Percentiles rank a stretch among this genome's conserved stretches.
These are phyloP conservation scores for Aspergillus taichungensis DNA, from an alignment of 495 filamentous ascomycete species.

Conservation along the genomic window DNA sequence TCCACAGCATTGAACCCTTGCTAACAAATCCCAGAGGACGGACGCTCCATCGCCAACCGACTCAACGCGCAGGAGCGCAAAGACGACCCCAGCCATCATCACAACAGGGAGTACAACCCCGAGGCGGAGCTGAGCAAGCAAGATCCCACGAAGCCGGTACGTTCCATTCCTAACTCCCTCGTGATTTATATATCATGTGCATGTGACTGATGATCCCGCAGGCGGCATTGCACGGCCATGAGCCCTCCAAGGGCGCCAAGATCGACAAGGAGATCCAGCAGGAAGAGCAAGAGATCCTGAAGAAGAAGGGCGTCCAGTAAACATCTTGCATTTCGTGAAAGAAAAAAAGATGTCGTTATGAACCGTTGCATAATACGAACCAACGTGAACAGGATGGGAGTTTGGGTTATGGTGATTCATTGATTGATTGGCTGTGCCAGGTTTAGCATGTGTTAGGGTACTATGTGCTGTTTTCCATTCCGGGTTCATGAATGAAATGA, in stretches of 20 bases:
- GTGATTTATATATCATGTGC: neutral
- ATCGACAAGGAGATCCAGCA: conserved; percentile 60
- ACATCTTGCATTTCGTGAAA: conserved; percentile 7
- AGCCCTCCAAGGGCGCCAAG: conserved; percentile 62
- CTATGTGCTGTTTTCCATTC: too few species aligned
- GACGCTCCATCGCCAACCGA: conserved; percentile 71
- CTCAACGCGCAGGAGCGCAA: conserved; percentile 51
- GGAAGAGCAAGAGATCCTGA: conserved; percentile 59
- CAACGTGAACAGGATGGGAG: too few species aligned
- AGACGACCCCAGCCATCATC: conserved; percentile 20
- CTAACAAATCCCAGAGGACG: conserved; percentile 50
- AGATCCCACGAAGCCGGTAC: conserved; percentile 61
- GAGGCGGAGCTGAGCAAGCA: conserved; percentile 52
- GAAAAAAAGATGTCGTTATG: conserved; percentile 8
- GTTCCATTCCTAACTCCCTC: conserved; percentile 12
- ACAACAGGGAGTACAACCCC: conserved; percentile 31
- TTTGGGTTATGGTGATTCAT: too few species aligned
- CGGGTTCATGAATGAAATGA: too few species aligned
- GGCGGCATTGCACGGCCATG: conserved; percentile 63
- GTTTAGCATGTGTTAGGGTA: too few species aligned
- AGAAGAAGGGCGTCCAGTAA: conserved; percentile 49
- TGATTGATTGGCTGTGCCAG: too few species aligned
- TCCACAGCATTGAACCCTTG: neutral
- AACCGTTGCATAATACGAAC: neutral
- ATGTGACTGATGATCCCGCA: conserved; percentile 17